Evolutionary conservation across 225 moss, liverwort and hornwort species (phyloP).

Genomic region (Climacium dendroides): DNA sequence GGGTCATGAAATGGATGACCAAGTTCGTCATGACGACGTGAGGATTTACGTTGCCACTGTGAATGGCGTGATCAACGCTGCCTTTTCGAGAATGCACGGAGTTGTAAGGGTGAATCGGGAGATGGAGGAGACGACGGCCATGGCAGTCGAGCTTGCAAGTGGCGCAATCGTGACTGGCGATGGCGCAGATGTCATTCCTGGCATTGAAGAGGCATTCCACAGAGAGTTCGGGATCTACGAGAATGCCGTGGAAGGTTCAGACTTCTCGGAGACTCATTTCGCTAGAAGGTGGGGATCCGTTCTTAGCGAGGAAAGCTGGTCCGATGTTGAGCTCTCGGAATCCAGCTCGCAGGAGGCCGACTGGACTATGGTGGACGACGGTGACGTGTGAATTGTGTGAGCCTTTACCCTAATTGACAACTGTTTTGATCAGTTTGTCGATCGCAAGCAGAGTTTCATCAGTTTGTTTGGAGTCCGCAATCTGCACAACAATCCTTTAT

Average conservation of each 20-base stretch:
- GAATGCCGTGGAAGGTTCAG: not conserved
- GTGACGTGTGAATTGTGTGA: not conserved
- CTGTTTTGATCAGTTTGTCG: not conserved
- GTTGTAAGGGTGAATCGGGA: not conserved
- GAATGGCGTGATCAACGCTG: not conserved
- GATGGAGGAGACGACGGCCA: not conserved
- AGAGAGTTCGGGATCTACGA: not conserved
- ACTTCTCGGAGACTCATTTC: not conserved
- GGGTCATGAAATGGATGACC: not conserved
- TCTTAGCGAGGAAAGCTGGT: conserved; percentile 13
- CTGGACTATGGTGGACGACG: not conserved
- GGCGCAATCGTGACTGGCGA: not conserved
- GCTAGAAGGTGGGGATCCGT: not conserved
- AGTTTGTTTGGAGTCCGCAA: not conserved
- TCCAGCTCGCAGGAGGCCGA: not conserved
- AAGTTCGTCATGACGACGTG: not conserved
- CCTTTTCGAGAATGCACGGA: not conserved
- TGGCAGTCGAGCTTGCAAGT: not conserved
- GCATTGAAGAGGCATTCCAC: not conserved
- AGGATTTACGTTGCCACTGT: not conserved
- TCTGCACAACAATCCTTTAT: not conserved
- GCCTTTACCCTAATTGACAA: not conserved
- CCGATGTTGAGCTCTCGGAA: not conserved
- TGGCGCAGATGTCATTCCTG: not conserved
- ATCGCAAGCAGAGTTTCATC: not conserved